Base-by-base conservation (phyloP, 495 filamentous ascomycete genomes). In the Aspergillus steynii region DNA sequence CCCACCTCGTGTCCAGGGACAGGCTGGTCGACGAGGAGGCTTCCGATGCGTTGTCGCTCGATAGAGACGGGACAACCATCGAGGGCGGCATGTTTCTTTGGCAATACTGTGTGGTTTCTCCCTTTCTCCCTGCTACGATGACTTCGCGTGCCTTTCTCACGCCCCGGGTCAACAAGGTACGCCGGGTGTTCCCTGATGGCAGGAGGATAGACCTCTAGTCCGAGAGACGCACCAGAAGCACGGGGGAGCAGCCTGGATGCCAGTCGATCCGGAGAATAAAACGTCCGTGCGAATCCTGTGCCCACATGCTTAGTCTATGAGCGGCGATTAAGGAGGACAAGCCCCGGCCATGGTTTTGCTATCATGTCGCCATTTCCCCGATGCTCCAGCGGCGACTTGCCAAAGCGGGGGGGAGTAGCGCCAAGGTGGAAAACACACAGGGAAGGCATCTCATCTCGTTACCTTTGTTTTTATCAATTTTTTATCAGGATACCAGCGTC, bases 261-360 rank as follows among this genome's bases (percentile, higher is more conserved):
- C 25, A 65, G 57, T 50, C 32, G 51, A 59, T 58, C 55, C 53
- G 60, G 48, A 45, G 1, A 42, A 42, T 14, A 54, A 61, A 58
- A 25, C 37, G 34, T 37, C 20, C 29, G 56, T 45, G 58, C 55
- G 61, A 63, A 37, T 57, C 62, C 62, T 65, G 66, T 62, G 63
- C 52, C 57, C 66, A 65, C 55, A 68, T 65, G 29, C 56, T 68
- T 65, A 65, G 62, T 63, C 59, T 63, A 46, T 42, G 61, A 59
- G 61, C 53, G 31, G 62, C 53, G 57, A 65, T 60, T 34, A 59
- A 54, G 46, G 45, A 61, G 50, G 54, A 52, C 20, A n/a, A 55
- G 53, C 54, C 25, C 53, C 48, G 50, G 62, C 50, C 59, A 56
- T 61, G 31, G 50, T 37, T 58, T 58, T 56, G 59, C 45, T 29